Evolutionary conservation across 441 rosid genomes (phyloP).

Genomic region (Populus hybrid): DNA sequence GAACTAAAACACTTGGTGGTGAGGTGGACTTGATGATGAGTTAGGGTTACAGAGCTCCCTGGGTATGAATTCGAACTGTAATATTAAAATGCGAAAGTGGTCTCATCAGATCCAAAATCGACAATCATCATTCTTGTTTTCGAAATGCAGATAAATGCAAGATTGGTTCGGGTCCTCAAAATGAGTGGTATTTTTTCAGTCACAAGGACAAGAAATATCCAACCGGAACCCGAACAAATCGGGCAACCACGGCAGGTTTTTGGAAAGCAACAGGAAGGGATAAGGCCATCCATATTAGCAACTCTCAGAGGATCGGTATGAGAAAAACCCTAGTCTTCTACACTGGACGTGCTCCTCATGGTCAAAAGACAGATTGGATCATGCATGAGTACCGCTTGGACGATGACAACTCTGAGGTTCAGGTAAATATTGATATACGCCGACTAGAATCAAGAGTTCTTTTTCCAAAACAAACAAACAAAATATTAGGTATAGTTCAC

Average conservation of each 20-base stretch:
- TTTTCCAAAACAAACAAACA: no score
- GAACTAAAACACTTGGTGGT: background rate
- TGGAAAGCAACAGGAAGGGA: constrained; percentile 99
- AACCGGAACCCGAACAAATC: constrained; percentile 84
- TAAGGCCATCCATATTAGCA: no score
- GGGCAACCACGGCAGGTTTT: constrained; percentile 86
- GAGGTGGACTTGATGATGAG: background rate
- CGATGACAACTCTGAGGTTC: constrained; percentile 56
- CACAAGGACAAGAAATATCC: constrained; percentile 53
- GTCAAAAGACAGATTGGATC: constrained; percentile 95
- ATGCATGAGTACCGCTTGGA: constrained; percentile 96
- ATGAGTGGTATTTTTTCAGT: constrained; percentile 81
- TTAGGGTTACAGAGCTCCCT: background rate
- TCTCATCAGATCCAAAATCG: background rate
- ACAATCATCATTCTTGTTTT: background rate
- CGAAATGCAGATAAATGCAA: constrained; percentile 63
- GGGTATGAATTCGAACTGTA: background rate
- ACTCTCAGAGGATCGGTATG: no score
- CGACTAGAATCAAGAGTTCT: no score
- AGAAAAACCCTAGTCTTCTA: no score
- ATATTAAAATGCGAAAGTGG: background rate
- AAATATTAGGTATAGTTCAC: no score
- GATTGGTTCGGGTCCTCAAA: constrained; percentile 88
- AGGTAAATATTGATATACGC: no score
- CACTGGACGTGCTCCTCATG: constrained; percentile 93